These are phyloP conservation scores for Rhizophlyctis rosea DNA, from an alignment of 192 early-diverging fungal species.

Conservation along the genomic window DNA sequence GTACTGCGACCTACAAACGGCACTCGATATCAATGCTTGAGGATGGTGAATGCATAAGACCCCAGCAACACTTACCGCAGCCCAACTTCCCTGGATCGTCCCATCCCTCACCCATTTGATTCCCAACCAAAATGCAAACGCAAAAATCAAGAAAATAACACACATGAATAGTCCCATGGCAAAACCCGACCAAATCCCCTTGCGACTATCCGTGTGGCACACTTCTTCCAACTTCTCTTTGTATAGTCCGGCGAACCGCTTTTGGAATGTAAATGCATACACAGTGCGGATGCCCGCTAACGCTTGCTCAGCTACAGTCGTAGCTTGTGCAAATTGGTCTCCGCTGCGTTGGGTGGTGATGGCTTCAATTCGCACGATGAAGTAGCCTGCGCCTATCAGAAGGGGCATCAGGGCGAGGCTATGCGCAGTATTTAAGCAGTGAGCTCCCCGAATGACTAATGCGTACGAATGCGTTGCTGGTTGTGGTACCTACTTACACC, in stretches of 20 bases:
- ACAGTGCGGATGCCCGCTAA: slow-evolving; percentile 61
- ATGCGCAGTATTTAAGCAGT: too few species aligned
- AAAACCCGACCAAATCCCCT: slow-evolving; percentile 55
- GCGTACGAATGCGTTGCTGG: too few species aligned
- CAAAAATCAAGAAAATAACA: slow-evolving; percentile 22
- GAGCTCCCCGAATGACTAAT: too few species aligned
- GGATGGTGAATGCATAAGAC: too few species aligned
- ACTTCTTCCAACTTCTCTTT: slow-evolving; percentile 12
- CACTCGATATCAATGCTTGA: too few species aligned
- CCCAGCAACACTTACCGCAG: slow-evolving; percentile 14
- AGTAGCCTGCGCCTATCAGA: slow-evolving; percentile 66
- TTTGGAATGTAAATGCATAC: slow-evolving; percentile 21
- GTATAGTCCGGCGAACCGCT: slow-evolving; percentile 13
- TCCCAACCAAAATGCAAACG: slow-evolving; percentile 59
- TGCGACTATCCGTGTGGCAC: slow-evolving; percentile 12
- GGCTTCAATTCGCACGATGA: slow-evolving; percentile 70
- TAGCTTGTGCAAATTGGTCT: slow-evolving; percentile 14
- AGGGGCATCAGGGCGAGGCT: slow-evolving; percentile 67
- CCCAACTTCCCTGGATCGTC: neutral
- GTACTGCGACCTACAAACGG: slow-evolving; percentile 6
- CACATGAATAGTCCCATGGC: slow-evolving; percentile 60
- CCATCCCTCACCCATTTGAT: neutral
- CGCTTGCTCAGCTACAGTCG: slow-evolving; percentile 15
- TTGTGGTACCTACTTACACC: too few species aligned
- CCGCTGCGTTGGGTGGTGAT: slow-evolving; percentile 76